Base-by-base conservation (phyloP, 2,329 filamentous ascomycete genomes). In the Tympanopsis confertula region DNA sequence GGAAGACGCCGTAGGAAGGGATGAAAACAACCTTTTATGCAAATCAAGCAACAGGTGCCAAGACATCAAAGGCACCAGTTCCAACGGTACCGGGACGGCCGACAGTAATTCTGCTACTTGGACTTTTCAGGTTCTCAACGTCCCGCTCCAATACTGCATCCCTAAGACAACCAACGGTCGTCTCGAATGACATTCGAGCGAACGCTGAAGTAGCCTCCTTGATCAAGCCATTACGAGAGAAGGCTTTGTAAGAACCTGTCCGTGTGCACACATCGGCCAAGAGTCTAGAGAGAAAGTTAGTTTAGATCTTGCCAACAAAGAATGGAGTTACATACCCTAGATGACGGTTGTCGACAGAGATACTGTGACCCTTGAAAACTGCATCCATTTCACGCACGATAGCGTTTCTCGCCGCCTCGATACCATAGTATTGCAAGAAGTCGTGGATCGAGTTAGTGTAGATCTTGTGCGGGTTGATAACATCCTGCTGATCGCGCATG, bases 181-280 rank as follows among this genome's bases (percentile, higher is more conserved):
- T 98, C 71, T 98, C 91, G 63, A 96, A 98, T 58, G 86, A 94
- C 89, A 96, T 96, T 71, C 96, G 96, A 62, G 91, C 89, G 49
- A 98, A 89, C 0, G 91, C 87, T 47, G 81, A 88, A 19, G 89
- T 81, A 51, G 86, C 88, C 45, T 84, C 79, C 53, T 78, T 79
- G 42, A 33, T 15, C 7, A 98, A 67, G 1, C 89, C 91, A 54
- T 85, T 93, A 36, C 91, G 82, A 61, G 86, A 94, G 65, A 98
- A 98, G 1, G 91, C 81, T 35, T 79, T 83, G 63, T 93, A 98
- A 2, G 77, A 79, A 46, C 91, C 91, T 42, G 79, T 81, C 38
- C 89, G 75, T n/a, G 91, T 98, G 91, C 98, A 98, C 58, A 86
- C 86, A 58, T 98, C 91, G 35, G 84, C 89, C 49, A 98, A 96